A percentile compares a stretch with the other conserved stretches of the same genome.
Evolutionary conservation across 2,329 filamentous ascomycete species (phyloP).

Genomic region (Cladosporium sp.): DNA sequence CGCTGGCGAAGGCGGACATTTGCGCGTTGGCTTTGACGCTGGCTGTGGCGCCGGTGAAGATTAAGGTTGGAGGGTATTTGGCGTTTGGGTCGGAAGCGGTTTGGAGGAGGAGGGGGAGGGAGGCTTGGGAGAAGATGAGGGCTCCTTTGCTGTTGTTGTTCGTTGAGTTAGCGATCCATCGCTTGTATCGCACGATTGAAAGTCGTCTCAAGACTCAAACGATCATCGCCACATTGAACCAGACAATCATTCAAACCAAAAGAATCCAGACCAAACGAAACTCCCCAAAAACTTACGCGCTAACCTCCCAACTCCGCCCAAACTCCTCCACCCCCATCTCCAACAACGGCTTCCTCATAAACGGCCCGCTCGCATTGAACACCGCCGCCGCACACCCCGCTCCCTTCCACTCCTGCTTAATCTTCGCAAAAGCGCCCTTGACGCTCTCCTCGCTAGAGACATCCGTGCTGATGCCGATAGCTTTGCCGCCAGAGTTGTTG

Average conservation of each 20-base stretch:
- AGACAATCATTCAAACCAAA: not conserved
- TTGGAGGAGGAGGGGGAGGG: constrained; percentile 67
- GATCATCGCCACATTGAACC: not conserved
- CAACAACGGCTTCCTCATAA: constrained; percentile 61
- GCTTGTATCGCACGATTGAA: not conserved
- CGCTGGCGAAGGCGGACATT: constrained; percentile 71
- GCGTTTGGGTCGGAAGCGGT: constrained; percentile 43
- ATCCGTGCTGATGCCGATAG: constrained; percentile 70
- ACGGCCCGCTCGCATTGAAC: constrained; percentile 66
- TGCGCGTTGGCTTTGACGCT: constrained; percentile 70
- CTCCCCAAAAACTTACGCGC: constrained; percentile 43
- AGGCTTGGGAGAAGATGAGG: constrained; percentile 72
- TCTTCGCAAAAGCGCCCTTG: constrained; percentile 61
- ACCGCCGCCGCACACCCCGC: constrained; percentile 57
- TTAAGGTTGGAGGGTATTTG: constrained; percentile 70
- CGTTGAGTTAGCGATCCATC: not conserved
- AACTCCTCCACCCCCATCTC: constrained; percentile 62
- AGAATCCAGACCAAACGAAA: too few relatives aligned
- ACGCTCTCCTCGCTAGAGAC: constrained; percentile 58
- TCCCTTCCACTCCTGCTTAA: constrained; percentile 59
- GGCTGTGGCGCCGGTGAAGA: constrained; percentile 86
- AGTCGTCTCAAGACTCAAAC: too few relatives aligned
- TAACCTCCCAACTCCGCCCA: constrained; percentile 50
- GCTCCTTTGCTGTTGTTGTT: constrained; percentile 59
- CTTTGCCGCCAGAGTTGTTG: constrained; percentile 64